phyloP scores from a whole-genome alignment of 352 stramenopile species.

The Phytophthora pisi region DNA sequence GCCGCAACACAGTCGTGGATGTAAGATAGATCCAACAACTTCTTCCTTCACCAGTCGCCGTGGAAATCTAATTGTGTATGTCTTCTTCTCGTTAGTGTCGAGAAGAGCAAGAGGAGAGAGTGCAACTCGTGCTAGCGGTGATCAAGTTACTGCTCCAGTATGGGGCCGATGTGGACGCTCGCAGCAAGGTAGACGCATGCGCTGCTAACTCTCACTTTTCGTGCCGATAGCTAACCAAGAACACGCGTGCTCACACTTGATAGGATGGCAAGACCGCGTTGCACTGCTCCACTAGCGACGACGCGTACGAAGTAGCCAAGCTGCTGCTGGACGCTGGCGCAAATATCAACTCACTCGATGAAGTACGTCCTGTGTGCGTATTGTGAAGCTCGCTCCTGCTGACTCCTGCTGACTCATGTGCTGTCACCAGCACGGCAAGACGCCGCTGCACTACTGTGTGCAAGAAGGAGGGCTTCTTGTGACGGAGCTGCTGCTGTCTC shows the following conservation, averaged over 20 bases:
- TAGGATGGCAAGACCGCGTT: conserved; percentile 33
- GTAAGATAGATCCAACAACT: conserved; percentile 1
- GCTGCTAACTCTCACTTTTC: too few species aligned
- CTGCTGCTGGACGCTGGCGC: conserved; percentile 19
- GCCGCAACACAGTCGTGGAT: conserved; percentile 30
- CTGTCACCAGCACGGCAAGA: conserved; percentile 16
- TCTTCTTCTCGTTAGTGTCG: conserved; percentile 21
- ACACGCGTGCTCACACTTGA: too few species aligned
- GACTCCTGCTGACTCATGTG: not conserved
- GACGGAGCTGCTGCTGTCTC: conserved; percentile 15
- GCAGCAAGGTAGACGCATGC: conserved; percentile 10
- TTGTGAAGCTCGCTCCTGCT: not conserved
- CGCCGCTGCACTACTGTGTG: conserved; percentile 28
- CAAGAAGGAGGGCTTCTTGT: conserved; percentile 27
- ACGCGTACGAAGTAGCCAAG: conserved; percentile 32
- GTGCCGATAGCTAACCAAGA: too few species aligned
- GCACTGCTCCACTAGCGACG: conserved; percentile 25
- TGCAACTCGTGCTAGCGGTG: conserved; percentile 6
- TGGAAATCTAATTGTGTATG: not conserved
- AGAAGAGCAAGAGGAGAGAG: conserved; percentile 16
- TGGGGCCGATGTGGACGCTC: conserved; percentile 16
- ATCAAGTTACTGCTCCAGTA: conserved; percentile 17
- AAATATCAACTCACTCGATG: conserved; percentile 13
- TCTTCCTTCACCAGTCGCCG: not conserved
- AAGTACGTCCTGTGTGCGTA: conserved; percentile 14